These are phyloP conservation scores for Phellopilus nigrolimitatus DNA, from an alignment of 1,284 basidiomycete species.

Conservation along the genomic window DNA sequence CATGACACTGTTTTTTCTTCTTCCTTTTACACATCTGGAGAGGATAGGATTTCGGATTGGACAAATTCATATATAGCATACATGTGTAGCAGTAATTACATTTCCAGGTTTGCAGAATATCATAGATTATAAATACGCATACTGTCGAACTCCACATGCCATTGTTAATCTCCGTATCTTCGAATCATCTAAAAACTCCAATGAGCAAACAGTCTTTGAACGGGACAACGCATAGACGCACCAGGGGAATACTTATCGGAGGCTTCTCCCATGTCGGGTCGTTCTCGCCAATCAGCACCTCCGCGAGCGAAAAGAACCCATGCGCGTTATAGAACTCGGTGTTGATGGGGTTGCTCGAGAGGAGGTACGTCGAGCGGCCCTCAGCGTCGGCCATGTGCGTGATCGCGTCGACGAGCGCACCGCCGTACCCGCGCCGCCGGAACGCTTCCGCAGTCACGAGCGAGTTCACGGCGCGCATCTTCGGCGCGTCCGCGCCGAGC, in stretches of 20 bases:
- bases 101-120: background rate
- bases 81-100: background rate
- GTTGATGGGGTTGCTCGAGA: slow-evolving; percentile 24
- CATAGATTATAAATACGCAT: background rate
- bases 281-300: slow-evolving; percentile 22
- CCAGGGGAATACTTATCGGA: slow-evolving; percentile 21
- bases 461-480: slow-evolving; percentile 17
- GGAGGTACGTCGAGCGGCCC: slow-evolving; percentile 21
- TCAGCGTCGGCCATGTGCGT: slow-evolving; percentile 22
- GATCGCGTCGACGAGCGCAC: slow-evolving; percentile 17
- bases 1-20: background rate
- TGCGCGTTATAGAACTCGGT: slow-evolving; percentile 25
- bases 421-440: slow-evolving; percentile 21
- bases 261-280: slow-evolving; percentile 23
- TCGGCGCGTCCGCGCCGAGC: background rate
- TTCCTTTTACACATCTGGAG: background rate
- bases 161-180: slow-evolving; percentile 11
- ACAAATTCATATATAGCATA: background rate
- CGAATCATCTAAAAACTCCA: slow-evolving; percentile 9
- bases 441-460: slow-evolving; percentile 18
- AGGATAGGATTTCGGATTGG: too few species aligned
- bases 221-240: slow-evolving; percentile 5
- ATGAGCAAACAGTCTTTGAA: background rate
- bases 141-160: slow-evolving; percentile 11
- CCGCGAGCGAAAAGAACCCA: slow-evolving; percentile 22